Evolutionary conservation across 768 basidiomycete genomes (phyloP), one percentile per base, ranked within the genome.

Genomic region (Boletus pseudopeckii): DNA sequence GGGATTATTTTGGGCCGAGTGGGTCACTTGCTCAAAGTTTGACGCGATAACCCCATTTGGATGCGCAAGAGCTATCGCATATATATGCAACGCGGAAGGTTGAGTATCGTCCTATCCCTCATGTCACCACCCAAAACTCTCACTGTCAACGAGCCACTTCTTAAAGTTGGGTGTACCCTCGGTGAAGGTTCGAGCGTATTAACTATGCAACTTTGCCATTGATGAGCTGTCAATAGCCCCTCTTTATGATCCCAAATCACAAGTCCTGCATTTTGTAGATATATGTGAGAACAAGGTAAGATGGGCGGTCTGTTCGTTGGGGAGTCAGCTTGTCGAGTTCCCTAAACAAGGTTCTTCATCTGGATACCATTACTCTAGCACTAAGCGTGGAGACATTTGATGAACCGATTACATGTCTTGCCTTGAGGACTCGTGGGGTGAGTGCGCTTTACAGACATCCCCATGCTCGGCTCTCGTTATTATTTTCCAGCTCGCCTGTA

Each of bases 251-350:
- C 68, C 78, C 13, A 61, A 58, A 42, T 80, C 80, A 1, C 74
- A 73, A 10, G 75, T 72, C 24, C 64, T 88, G 36, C 85, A 88
- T 68, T 87, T 89, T 65, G 82, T 88, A 43, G 86, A 88, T 62
- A 87, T 87, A 45, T 54, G 42, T 24, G 48, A 63, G 54, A 57
- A 66, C 33, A 56, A 54, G 55, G 65, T 51, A 39, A 48, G 55
- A 14, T 1, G n/a, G 41, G 7, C 37, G 7, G 22, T n/a, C 47
- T n/a, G 36, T 45, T 48, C 30, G 17, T 37, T 22, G 6, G 15
- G 10, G 15, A 30, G 32, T 24, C 14, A 11, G 28, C 28, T 40
- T 36, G 38, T 53, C 50, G 46, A 62, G 24, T 18, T 26, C 13
- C 18, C 17, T n/a, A 17, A 17, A 20, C 39, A 52, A 66, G 61